phyloP scores from a whole-genome alignment of 176 grass and related monocot species.

The Oryza coarctata region DNA sequence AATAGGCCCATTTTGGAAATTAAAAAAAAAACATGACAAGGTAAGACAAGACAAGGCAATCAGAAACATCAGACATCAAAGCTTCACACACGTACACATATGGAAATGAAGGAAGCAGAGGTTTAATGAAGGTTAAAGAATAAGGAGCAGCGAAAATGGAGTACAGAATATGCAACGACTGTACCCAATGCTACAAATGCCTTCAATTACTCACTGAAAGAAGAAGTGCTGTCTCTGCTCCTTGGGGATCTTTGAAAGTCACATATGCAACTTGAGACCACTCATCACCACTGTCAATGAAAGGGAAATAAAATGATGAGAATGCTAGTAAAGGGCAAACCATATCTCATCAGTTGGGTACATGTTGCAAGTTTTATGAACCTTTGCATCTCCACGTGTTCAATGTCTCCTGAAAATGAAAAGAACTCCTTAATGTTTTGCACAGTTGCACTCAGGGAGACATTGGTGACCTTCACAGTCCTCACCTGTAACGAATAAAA shows the following conservation, averaged over 20 bases:
- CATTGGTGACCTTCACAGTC: slow-evolving; percentile 82
- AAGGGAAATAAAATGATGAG: slow-evolving; percentile 1
- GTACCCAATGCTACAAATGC: slow-evolving; percentile 1
- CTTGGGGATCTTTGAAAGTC: slow-evolving; percentile 86
- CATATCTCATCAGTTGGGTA: not conserved
- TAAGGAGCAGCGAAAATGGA: not conserved
- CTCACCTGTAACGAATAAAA: slow-evolving; percentile 52
- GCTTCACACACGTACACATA: not conserved
- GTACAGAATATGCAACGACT: not conserved
- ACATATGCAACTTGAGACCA: slow-evolving; percentile 98
- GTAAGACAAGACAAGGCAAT: not conserved
- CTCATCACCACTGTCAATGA: slow-evolving; percentile 66
- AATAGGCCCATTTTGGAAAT: not conserved
- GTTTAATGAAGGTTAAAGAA: not conserved
- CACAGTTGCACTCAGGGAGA: slow-evolving; percentile 75
- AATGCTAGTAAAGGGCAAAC: not conserved
- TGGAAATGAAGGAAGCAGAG: not conserved
- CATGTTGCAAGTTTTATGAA: slow-evolving; percentile 19
- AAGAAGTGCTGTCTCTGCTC: slow-evolving; percentile 91
- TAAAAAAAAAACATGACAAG: not conserved
- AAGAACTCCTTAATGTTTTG: slow-evolving; percentile 95
- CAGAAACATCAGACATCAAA: slow-evolving; percentile 17
- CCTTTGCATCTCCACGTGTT: slow-evolving; percentile 88
- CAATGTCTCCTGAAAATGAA: slow-evolving; percentile 92
- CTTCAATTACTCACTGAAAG: slow-evolving; percentile 70